phyloP scores from a whole-genome alignment of 2,329 filamentous ascomycete species.

The Calcarisporium arbuscula region DNA sequence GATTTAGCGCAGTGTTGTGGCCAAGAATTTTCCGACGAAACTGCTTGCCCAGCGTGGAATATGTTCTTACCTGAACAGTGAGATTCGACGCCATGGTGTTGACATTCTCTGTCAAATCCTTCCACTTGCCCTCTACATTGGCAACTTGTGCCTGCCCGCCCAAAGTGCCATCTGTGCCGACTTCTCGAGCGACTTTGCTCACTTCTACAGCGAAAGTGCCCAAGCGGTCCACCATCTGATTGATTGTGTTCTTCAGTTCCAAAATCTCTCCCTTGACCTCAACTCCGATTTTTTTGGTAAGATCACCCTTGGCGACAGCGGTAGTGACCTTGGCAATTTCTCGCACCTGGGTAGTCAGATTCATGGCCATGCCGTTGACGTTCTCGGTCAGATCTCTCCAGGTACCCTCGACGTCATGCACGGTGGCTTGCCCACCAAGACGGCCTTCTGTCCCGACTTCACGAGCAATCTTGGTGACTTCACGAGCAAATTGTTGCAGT shows the following conservation, averaged over 20 bases:
- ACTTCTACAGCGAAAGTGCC: slow-evolving; percentile 96
- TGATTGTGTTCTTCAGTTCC: slow-evolving; percentile 94
- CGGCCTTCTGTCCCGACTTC: slow-evolving; percentile 96
- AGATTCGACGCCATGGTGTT: slow-evolving; percentile 69
- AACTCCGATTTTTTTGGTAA: slow-evolving; percentile 93
- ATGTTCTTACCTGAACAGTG: slow-evolving; percentile 57
- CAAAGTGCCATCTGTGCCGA: slow-evolving; percentile 91
- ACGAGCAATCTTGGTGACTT: slow-evolving; percentile 92
- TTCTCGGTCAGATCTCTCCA: slow-evolving; percentile 95
- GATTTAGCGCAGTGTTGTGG: slow-evolving; percentile 7
- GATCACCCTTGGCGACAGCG: slow-evolving; percentile 86
- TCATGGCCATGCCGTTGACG: slow-evolving; percentile 98
- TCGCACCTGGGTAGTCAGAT: slow-evolving; percentile 93
- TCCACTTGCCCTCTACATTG: slow-evolving; percentile 96
- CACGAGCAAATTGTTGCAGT: slow-evolving; percentile 89
- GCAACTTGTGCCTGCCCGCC: slow-evolving; percentile 91
- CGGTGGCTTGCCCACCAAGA: slow-evolving; percentile 87
- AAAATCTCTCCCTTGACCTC: slow-evolving; percentile 92
- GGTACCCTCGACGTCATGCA: slow-evolving; percentile 93
- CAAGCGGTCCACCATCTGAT: slow-evolving; percentile 96
- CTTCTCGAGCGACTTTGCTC: slow-evolving; percentile 89
- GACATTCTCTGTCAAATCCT: slow-evolving; percentile 87
- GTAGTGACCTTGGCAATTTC: slow-evolving; percentile 97
- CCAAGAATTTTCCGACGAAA: too few relatives aligned
- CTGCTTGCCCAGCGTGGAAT: too few relatives aligned